Base-by-base conservation (phyloP, 352 stramenopile genomes). In the Nothophytophthora sp. region DNA sequence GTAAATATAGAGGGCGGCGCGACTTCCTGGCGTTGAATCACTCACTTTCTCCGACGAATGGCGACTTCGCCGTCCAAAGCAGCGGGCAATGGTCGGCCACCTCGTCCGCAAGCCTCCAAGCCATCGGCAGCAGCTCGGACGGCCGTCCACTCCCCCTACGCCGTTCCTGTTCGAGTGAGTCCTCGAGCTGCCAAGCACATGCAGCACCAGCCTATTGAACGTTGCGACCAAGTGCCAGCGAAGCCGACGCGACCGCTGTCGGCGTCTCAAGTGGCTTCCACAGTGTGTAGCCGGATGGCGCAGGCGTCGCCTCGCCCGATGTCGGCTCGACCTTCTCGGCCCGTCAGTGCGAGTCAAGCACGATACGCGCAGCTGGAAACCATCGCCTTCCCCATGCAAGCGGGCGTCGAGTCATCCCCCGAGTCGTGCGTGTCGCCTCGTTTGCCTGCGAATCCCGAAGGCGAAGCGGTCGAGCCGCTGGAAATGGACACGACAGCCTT, bases 241-340 rank as follows among this genome's bases (percentile, higher is more conserved):
- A 51, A 53, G 40, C 70, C 69, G 13, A 69, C 55, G 47, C 55
- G 70, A 37, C 70, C 73, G 12, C 57, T 73, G 40, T 83, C 73
- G 4, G 67, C 72, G 3, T 73, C 71, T 3, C 57, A 50, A 46
- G 49, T 60, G 23, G 50, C 50, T 13, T 63, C 55, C 2, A 64
- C 56, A 12, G 50, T 56, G 36, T 58, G 54, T 12, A 62, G 18
- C 55, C 55, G 48, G 55, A 43, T 57, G 39, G 47, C 43, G 6
- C 30, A 50, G 29, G 40, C 24, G 8, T 59, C 44, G 29, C 40
- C 46, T 19, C 60, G 54, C 8, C 45, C 47, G 23, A 44, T 37
- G 41, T 55, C 42, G n/a, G 49, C 44, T 18, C 55, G 70, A 29
- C 64, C 64, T n/a, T 53, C 28, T 36, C 67, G 70, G 18, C 73